A percentile compares a stretch with the other conserved stretches of the same genome.
Evolutionary conservation across 2,329 filamentous ascomycete species (phyloP).

Genomic region (Aspergillus thermomutatus): DNA sequence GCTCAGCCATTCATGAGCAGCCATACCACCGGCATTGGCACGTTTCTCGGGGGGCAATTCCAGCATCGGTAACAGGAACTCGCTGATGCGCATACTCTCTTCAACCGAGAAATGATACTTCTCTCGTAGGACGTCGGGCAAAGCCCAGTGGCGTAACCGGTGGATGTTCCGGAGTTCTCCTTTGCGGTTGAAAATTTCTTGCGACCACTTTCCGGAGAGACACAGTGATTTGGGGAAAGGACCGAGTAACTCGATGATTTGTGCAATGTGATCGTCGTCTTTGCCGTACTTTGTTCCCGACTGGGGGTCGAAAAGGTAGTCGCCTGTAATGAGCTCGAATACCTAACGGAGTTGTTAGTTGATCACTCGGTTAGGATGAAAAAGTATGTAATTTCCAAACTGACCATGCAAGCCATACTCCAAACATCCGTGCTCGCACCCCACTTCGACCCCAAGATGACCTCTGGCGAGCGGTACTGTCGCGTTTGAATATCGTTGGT

Average conservation of each 20-base stretch:
- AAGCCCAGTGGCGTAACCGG: slow-evolving; percentile 88
- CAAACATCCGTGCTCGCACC: slow-evolving; percentile 98
- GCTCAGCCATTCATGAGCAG: slow-evolving; percentile 75
- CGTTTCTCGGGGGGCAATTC: slow-evolving; percentile 83
- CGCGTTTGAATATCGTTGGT: slow-evolving; percentile 98
- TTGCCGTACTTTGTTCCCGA: slow-evolving; percentile 99
- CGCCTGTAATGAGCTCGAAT: slow-evolving; percentile 95
- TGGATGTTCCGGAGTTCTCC: slow-evolving; percentile 98
- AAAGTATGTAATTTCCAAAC: slow-evolving; percentile 23
- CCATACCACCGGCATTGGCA: slow-evolving; percentile 95
- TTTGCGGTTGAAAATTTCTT: slow-evolving; percentile 98
- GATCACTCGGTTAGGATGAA: background rate
- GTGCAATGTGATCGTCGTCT: slow-evolving; percentile 97
- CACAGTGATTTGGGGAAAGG: slow-evolving; percentile 90
- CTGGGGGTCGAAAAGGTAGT: slow-evolving; percentile 97
- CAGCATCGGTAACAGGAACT: slow-evolving; percentile 87
- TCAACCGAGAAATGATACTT: slow-evolving; percentile 94
- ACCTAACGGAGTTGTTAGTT: slow-evolving; percentile 54
- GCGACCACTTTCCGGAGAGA: slow-evolving; percentile 91
- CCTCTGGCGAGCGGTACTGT: slow-evolving; percentile 95
- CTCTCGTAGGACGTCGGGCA: slow-evolving; percentile 87
- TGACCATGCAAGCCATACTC: slow-evolving; percentile 99
- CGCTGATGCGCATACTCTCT: slow-evolving; percentile 72
- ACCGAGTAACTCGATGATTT: slow-evolving; percentile 95
- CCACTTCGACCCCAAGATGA: slow-evolving; percentile 96